Evolutionary conservation across 805 yeast species (phyloP), one percentile per base, ranked within the genome.

Genomic region (Saturnispora sanitii): DNA sequence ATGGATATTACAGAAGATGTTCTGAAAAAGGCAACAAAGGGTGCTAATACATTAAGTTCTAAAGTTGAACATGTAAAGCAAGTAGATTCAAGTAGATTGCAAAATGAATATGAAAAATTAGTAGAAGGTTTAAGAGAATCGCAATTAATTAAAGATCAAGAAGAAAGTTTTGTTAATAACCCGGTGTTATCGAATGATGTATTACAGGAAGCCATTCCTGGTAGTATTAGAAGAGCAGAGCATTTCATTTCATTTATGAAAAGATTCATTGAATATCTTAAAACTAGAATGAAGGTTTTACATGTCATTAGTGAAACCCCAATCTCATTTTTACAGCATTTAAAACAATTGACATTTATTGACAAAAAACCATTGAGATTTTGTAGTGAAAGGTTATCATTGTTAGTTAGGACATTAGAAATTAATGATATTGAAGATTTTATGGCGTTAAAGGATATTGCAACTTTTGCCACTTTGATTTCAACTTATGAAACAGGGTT

Each of bases 231-330:
- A 49, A 77, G 95, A 53, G 99, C 97, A 0, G 97, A 94, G 55
- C 98, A 92, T 65, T 92, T 92, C 54, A 80, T 92, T 13, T 86
- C 96, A 3, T 92, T 92, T 55, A 68, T 92, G 58, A 85, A 88
- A 54, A 68, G 99, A 48, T 83, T 92, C 50, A 84, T 92, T 23
- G 99, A 92, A 56, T 92, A 92, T 61, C 66, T 92, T 53, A 92
- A 90, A 55, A 90, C 96, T 3, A 76, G 98, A 62, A 92, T 92
- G 97, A 94, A 92, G 64, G 96, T 92, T 3, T 63, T 94, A 37
- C 96, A 90, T 64, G 98, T 92, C 28, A 87, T 92, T 33, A 85
- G 96, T n/a, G 99, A 92, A 58, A 92, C 98, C 0, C 98, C 99
- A 0, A 74, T 78, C 4, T 86, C 96, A 26, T 92, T 92, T 54